Base-by-base conservation (phyloP, 2,329 filamentous ascomycete species). In the Fusarium coffeatum region DNA sequence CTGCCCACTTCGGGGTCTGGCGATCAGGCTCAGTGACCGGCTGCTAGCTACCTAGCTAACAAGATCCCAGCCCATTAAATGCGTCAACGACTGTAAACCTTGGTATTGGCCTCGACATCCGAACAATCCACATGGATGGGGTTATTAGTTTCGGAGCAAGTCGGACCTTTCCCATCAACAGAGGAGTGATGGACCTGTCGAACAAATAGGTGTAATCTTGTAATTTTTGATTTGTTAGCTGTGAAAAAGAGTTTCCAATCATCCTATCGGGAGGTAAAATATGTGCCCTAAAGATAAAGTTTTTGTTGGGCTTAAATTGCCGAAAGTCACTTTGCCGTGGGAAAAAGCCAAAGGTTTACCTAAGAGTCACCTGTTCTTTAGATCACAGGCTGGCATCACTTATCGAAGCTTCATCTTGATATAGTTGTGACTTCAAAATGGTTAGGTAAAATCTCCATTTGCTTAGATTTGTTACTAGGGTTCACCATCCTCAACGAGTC, bases 1-100 rank as follows among this genome's bases (percentile, higher is more conserved):
- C 34, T 37, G 6, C 18, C 3, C 34, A n/a, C 18, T 37, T 37
- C 10, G 34, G 34, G 2, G 0, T 0, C 2, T n/a, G 10, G 34
- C 34, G 6, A 37, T 37, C 34, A 37, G 34, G 34, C 3, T 37
- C 34, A 11, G 18, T n/a, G 18, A 37, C 6, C 18, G 34, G 34
- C 34, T 37, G 34, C 12, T 37, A 37, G 34, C 34, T 37, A 37
- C 34, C 10, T 6, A 37, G 18, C 18, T 37, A 37, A 37, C 34
- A n/a, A 7, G 6, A 12, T 37, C 6, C 6, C 12, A 37, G 34
- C 6, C 10, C 3, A 4, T n/a, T 10, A 18, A 37, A 12, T 12
- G 34, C 3, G 18, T 37, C 18, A 37, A n/a, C 10, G 18, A 37
- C 34, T 37, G 18, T 2, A 37, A 37, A 6, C 34, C 34, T 37